Evolutionary conservation across 768 basidiomycete genomes (phyloP), one percentile per base, ranked within the genome.

Genomic region (Rhodosporidiobolus odoratus): DNA sequence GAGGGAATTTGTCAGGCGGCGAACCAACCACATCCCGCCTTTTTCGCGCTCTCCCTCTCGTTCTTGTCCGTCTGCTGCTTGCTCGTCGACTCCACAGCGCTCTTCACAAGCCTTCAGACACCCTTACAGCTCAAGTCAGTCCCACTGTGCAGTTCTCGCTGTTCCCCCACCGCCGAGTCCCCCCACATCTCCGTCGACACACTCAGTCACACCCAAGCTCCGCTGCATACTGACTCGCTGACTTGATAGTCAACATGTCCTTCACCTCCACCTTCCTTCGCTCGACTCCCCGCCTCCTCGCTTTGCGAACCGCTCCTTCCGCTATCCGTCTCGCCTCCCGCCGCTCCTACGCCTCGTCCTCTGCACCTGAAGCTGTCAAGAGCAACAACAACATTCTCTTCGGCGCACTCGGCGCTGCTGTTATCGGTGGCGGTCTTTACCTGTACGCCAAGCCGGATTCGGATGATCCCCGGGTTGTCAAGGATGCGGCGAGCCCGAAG

Each of bases 341-440:
- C 50, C 65, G 65, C 47, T 10, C 45, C 25, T 63, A 53, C 70
- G 41, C 70, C 19, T 61, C 66, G 41, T 43, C 62, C 32, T 62
- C 52, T 3, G 37, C 66, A 15, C 30, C 61, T 1, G 2, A 47
- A 17, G 50, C 62, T 3, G 38, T 59, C 21, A 17, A 43, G 8
- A 27, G 43, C 40, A 64, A 54, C 48, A 63, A 62, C 66, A 45
- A 23, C 27, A 35, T 66, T 41, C 35, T 74, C 23, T 62, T 64
- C 40, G 58, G 56, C 37, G 89, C 86, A 76, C 84, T 85, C 68
- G 86, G 84, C 52, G 84, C 82, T 27, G 83, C 83, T 52, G 83
- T 82, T 59, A 87, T 84, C 63, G 88, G 86, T 53, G 82, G 84
- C 17, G 88, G 85, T 59, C 90, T 86, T 81, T 89, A 86, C 78